These are phyloP conservation scores for Parafenestella ontariensis DNA, from an alignment of 2,329 filamentous ascomycete species.

Conservation along the genomic window DNA sequence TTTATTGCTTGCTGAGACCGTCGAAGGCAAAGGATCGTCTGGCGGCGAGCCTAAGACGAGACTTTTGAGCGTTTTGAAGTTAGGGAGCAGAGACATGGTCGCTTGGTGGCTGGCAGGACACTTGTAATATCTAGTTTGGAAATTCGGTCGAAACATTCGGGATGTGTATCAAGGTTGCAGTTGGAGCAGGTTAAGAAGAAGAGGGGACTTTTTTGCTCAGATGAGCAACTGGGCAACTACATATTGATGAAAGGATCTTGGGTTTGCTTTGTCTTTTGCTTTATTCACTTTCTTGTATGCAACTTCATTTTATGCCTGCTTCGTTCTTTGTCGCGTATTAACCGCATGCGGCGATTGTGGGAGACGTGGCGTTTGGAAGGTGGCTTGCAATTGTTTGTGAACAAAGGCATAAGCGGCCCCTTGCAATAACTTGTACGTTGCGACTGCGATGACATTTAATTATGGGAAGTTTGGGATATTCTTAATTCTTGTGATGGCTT, in stretches of 20 bases:
- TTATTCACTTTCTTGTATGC: too few species aligned
- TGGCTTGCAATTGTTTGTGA: not conserved
- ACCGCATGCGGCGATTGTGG: conserved; percentile 12
- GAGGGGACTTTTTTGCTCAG: not conserved
- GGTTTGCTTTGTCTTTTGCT: too few species aligned
- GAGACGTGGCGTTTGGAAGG: not conserved
- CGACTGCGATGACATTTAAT: not conserved
- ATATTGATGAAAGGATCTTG: not conserved
- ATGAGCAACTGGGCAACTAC: not conserved
- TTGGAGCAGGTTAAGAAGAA: not conserved
- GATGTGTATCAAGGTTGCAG: not conserved
- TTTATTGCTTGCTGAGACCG: too few species aligned
- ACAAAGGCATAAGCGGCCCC: not conserved
- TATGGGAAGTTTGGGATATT: not conserved
- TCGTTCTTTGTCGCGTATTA: not conserved
- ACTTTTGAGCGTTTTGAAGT: not conserved
- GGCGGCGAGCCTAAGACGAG: not conserved
- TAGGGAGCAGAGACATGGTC: not conserved
- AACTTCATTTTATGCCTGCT: too few species aligned
- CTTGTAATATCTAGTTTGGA: too few species aligned
- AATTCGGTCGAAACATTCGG: too few species aligned
- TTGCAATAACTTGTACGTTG: not conserved
- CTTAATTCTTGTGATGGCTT: too few species aligned
- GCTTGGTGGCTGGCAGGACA: too few species aligned
- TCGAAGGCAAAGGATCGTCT: not conserved